A percentile compares a stretch with the other conserved stretches of the same genome.
Evolutionary conservation across 2,329 filamentous ascomycete genomes (phyloP).

Genomic region (Xylariomycetidae sp.): DNA sequence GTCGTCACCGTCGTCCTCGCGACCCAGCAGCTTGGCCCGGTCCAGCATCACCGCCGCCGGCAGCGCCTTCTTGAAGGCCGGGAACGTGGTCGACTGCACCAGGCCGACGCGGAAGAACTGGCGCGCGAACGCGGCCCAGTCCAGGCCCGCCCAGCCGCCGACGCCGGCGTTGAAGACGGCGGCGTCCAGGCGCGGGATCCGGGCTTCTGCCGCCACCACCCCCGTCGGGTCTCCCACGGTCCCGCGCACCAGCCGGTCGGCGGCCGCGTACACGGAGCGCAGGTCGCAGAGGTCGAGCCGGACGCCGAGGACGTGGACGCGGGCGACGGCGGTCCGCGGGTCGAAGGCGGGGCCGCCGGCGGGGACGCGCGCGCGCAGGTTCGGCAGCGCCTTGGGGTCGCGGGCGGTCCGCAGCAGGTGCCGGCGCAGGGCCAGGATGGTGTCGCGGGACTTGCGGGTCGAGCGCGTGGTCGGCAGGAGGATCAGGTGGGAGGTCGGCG

Average conservation of each 20-base stretch:
- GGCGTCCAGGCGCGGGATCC: conserved; percentile 67
- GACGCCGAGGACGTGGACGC: conserved; percentile 53
- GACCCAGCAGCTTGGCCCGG: conserved; percentile 29
- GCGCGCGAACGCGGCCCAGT: conserved; percentile 57
- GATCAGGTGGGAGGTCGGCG: conserved; percentile 62
- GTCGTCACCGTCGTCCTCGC: conserved; percentile 8
- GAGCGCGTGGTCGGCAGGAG: conserved; percentile 81
- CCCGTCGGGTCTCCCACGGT: conserved; percentile 39
- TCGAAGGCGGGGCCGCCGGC: conserved; percentile 33
- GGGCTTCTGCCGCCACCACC: conserved; percentile 29
- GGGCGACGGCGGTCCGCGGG: conserved; percentile 36
- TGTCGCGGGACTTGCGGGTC: conserved; percentile 65
- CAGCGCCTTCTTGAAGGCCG: conserved; percentile 64
- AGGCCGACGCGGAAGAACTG: conserved; percentile 53
- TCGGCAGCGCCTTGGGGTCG: conserved; percentile 31
- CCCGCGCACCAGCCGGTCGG: conserved; percentile 39
- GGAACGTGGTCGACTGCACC: conserved; percentile 66
- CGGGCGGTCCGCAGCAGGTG: conserved; percentile 50
- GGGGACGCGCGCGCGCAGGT: no score
- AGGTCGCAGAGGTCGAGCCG: conserved; percentile 57
- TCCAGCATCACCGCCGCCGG: conserved; percentile 39
- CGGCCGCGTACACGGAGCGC: conserved; percentile 41
- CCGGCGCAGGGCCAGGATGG: conserved; percentile 55
- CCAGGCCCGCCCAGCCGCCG: conserved; percentile 75
- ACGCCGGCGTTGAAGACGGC: conserved; percentile 85